Base-by-base conservation (phyloP, 768 basidiomycete genomes). In the Boletus subcaerulescens region DNA sequence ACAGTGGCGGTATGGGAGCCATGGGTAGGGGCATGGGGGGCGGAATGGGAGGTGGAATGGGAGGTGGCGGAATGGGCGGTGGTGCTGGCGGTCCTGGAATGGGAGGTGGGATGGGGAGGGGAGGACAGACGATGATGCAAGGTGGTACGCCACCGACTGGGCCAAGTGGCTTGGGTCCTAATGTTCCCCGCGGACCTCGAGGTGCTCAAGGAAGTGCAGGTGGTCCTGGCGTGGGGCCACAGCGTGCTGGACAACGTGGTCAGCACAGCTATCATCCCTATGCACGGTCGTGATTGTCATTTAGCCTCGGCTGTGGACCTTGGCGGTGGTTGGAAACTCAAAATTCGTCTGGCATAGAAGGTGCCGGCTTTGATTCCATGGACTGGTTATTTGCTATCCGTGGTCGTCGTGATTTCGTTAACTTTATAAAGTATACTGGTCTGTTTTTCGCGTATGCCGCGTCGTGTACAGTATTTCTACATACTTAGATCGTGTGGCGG, bases 231-330 rank as follows among this genome's bases (percentile, higher is more conserved):
- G 85, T 86, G 49, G 89, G 89, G 0, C 89, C 89, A 4, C 87
- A 89, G 70, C 78, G 90, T 52, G 80, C 82, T 12, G 78, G 73
- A 2, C 84, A 86, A 63, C 74, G 89, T 35, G 89, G 91, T 33
- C 85, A 88, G 64, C 89, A 91, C 71, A 82, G 84, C 59, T 93
- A 87, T 73, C 91, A 92, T 63, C 91, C 91, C 0, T 93, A 93
- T 61, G 86, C 88, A 32, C 86, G 89, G 60, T 89, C 68, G 66
- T 62, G 60, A 61, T 48, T 26, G 49, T 47, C 52, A 18, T 29
- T 18, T 13, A 46, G 42, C 18, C 40, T 36, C 15, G 38, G 24
- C 35, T 29, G 50, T 17, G 17, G 51, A 48, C 17, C 15, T 20
- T n/a, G 46, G 11, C 10, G 35, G 15, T 12, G 17, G 47, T 15